Conservation (phyloP, 164 flowering plant genomes). For the Litsea cubeba region DNA sequence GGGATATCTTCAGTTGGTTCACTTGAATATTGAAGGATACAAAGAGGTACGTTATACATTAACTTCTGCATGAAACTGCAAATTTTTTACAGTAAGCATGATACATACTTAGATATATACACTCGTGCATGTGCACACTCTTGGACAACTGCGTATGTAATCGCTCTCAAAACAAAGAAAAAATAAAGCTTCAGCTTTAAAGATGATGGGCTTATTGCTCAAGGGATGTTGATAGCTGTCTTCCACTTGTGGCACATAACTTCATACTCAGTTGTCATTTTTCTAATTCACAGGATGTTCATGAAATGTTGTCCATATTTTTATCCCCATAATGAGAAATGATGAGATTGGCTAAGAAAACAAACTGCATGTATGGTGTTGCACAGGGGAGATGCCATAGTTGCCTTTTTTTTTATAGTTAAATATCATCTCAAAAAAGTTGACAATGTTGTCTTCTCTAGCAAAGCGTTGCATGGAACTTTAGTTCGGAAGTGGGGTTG, state of each 20-base stretch:
- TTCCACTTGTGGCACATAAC: background rate
- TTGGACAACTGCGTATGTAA: too few relatives aligned
- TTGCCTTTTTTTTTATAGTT: too few relatives aligned
- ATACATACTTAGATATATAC: background rate
- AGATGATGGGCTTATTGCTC: background rate
- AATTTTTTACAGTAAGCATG: background rate
- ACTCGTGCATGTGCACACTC: background rate
- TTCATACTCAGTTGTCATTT: background rate
- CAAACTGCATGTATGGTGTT: too few relatives aligned
- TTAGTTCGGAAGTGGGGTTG: too few relatives aligned
- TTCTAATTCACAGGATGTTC: background rate
- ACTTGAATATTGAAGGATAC: conserved; percentile 29
- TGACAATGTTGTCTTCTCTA: too few relatives aligned
- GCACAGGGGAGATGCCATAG: too few relatives aligned
- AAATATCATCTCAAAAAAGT: too few relatives aligned
- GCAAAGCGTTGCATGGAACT: too few relatives aligned
- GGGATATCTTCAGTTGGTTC: conserved; percentile 35
- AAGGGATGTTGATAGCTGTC: background rate
- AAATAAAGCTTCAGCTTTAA: background rate
- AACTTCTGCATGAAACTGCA: background rate
- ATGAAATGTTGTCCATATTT: too few relatives aligned
- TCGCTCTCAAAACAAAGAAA: background rate
- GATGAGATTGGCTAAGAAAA: too few relatives aligned
- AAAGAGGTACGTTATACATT: conserved; percentile 14
- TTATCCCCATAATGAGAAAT: too few relatives aligned